These are phyloP conservation scores for Saprolegnia parasitica DNA, from an alignment of 352 stramenopile genomes.

Conservation along the genomic window DNA sequence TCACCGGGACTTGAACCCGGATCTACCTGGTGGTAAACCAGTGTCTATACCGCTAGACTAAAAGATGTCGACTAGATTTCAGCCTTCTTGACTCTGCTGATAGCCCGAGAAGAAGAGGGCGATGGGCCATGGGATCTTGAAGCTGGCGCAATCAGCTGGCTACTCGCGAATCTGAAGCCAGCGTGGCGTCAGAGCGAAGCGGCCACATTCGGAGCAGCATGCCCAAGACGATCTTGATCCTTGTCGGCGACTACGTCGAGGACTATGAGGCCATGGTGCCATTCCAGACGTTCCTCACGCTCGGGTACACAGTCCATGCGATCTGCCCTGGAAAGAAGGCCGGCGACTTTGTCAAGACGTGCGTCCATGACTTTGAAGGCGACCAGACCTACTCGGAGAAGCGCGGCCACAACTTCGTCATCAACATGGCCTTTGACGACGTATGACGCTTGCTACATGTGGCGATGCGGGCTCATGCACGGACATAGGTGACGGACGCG, in stretches of 20 bases:
- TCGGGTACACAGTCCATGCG: not conserved
- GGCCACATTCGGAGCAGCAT: not conserved
- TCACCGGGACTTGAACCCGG: too few relatives aligned
- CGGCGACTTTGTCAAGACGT: not conserved
- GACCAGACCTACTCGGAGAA: constrained; percentile 4
- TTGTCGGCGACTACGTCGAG: constrained; percentile 1
- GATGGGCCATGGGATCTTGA: too few relatives aligned
- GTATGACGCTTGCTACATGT: not conserved
- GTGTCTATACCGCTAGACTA: too few relatives aligned
- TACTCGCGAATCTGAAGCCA: not conserved
- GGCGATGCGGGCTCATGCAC: not conserved
- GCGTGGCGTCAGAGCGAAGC: not conserved
- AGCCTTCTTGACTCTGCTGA: too few relatives aligned
- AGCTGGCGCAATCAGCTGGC: not conserved
- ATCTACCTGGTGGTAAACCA: too few relatives aligned
- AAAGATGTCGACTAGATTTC: too few relatives aligned
- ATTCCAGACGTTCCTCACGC: not conserved
- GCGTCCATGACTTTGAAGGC: not conserved
- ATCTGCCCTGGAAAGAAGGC: not conserved
- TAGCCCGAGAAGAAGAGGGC: too few relatives aligned
- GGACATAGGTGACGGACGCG: not conserved
- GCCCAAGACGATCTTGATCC: not conserved
- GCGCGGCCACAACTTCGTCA: not conserved
- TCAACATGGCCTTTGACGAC: not conserved
- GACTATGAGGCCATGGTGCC: not conserved